Evolutionary conservation across 2,329 filamentous ascomycete species (phyloP), one percentile per base, ranked within the genome.

Genomic region (Fusarium incarnatum): DNA sequence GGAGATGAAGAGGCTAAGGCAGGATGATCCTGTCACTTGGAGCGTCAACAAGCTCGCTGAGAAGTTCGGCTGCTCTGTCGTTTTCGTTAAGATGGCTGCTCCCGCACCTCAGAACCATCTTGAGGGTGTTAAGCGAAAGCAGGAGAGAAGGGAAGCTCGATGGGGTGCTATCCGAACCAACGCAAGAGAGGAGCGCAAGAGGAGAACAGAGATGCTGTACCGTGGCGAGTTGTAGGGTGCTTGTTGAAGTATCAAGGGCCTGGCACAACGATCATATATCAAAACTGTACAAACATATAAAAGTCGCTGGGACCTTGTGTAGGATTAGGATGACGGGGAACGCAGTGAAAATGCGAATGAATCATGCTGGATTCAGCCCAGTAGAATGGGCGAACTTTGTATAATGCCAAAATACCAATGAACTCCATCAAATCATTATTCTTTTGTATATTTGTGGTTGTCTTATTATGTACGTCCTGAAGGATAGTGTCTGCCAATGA

Each of bases 81-180:
- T 85, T 47, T 90, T 91, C 73, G 82, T 91, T 62, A 84, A 86
- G 77, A 87, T 89, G 79, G 88, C 85, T 74, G 85, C 84, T 75
- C 81, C 84, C 57, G 82, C 87, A 23, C 79, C 83, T 37, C 64
- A 71, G 8, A 83, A 84, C 73, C 85, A 90, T 79, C 79, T 81
- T 65, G 77, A 82, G 57, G 81, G 78, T 69, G 78, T 87, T 57
- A 77, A 78, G 74, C 80, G 77, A 60, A 82, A 83, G 77, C 65
- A 83, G 66, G 84, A 86, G 60, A 81, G 81, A 37, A 81, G 85
- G 62, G 83, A 84, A 80, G 80, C 81, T n/a, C 79, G 84, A 54
- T 91, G 88, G 88, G 88, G 89, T 13, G 83, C 86, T 22, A 84
- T 83, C 66, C 83, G 84, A 77, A 79, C 79, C 30, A 82, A 84